Conservation (phyloP, 1,284 basidiomycete species). For the Ceratobasidium sp. region DNA sequence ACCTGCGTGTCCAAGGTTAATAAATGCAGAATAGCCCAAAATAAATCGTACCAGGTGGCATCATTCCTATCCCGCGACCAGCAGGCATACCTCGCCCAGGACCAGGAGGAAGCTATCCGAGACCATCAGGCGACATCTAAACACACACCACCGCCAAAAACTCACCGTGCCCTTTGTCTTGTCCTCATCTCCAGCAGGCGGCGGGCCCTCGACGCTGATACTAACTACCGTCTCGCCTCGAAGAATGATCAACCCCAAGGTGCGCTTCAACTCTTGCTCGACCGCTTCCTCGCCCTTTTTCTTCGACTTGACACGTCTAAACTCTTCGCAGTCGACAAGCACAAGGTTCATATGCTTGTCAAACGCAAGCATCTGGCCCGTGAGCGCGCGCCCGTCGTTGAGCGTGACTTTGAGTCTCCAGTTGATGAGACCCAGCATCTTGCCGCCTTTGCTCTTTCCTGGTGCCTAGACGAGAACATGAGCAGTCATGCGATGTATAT, state of each 20-base stretch:
- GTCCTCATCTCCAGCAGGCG: slow-evolving; percentile 89
- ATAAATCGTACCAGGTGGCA: slow-evolving; percentile 80
- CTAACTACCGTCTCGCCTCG: slow-evolving; percentile 97
- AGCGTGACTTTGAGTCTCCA: slow-evolving; percentile 97
- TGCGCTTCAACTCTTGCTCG: slow-evolving; percentile 95
- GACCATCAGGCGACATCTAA: neutral
- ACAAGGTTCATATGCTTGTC: slow-evolving; percentile 99
- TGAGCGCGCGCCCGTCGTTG: slow-evolving; percentile 95
- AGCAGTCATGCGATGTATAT: neutral
- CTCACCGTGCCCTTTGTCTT: slow-evolving; percentile 58
- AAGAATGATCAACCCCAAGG: slow-evolving; percentile 94
- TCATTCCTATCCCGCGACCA: slow-evolving; percentile 96
- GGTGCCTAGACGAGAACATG: slow-evolving; percentile 68
- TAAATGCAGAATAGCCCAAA: neutral
- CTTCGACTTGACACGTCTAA: slow-evolving; percentile 87
- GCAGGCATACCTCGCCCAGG: slow-evolving; percentile 96
- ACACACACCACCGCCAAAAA: neutral
- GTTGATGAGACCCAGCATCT: slow-evolving; percentile 98
- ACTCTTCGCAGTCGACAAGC: slow-evolving; percentile 96
- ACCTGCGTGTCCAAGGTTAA: slow-evolving; percentile 20
- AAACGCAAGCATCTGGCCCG: slow-evolving; percentile 99
- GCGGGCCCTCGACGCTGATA: slow-evolving; percentile 94
- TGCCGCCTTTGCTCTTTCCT: slow-evolving; percentile 95
- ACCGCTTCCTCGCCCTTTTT: slow-evolving; percentile 77
- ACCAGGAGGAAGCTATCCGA: slow-evolving; percentile 78